Evolutionary conservation across 2,329 filamentous ascomycete species (phyloP), one percentile per base, ranked within the genome.

Genomic region (Trichoderma asperellum): DNA sequence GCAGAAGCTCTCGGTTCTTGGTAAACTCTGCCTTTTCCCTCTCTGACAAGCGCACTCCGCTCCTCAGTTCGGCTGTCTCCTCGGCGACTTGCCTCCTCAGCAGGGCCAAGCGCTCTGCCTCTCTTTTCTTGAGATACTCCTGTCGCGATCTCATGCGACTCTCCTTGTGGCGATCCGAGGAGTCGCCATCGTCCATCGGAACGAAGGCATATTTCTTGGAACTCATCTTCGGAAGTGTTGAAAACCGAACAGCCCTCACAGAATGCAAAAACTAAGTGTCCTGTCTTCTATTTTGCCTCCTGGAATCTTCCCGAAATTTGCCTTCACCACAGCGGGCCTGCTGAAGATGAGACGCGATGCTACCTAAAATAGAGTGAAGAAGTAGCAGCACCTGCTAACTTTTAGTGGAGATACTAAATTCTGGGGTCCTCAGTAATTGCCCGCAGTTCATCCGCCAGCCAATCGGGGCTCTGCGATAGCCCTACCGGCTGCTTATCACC

Each of bases 41-140:
- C 70, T 92, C 88, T 0, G 92, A 93, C 18, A 99, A 80, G 57
- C 86, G 86, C 0, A 90, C 89, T 57, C 94, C 93, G 53, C 91
- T 92, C 58, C 89, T 86, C 65, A 96, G 80, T 77, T 97, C 94
- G 27, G 91, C 89, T 1, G 90, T 90, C 78, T 99, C 96, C 74
- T 98, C 95, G 0, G 89, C 89, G 2, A 99, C 96, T 76, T 98
- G 95, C 75, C 92, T 93, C 37, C 94, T 88, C 61, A 99, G 81
- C n/a, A 99, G 82, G 0, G 92, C 92, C 18, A 99, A 81, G 70
- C 93, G 89, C 79, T 98, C 93, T 0, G 91, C 85, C 78, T 97
- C 94, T 72, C 96, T 88, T 83, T 99, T 98, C 80, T 94, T 93
- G 35, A 99, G 85, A 77, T 99, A 99, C 73, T 96, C 91, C 77